These are phyloP conservation scores for Curvularia spicifera DNA, from an alignment of 2,329 filamentous ascomycete genomes.

Conservation along the genomic window DNA sequence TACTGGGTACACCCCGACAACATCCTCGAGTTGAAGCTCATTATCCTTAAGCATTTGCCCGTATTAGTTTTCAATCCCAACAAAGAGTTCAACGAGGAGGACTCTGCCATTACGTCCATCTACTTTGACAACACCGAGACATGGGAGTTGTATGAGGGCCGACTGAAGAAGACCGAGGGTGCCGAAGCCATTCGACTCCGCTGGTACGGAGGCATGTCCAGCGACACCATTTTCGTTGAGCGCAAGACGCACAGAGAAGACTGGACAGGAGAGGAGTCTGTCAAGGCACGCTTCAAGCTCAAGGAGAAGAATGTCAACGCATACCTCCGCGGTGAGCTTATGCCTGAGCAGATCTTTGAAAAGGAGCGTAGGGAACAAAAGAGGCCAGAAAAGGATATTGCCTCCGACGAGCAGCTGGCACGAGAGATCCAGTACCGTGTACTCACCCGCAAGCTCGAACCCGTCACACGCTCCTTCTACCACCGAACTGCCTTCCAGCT, in stretches of 20 bases:
- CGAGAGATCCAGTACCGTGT: slow-evolving; percentile 93
- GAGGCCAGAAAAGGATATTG: slow-evolving; percentile 89
- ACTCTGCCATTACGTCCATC: slow-evolving; percentile 96
- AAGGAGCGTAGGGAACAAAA: slow-evolving; percentile 96
- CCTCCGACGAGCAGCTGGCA: slow-evolving; percentile 86
- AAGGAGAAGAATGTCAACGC: slow-evolving; percentile 98
- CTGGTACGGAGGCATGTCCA: slow-evolving; percentile 98
- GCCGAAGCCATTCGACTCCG: slow-evolving; percentile 94
- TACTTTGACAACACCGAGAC: slow-evolving; percentile 96
- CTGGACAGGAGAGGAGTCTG: slow-evolving; percentile 98
- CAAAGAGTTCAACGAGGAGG: slow-evolving; percentile 91
- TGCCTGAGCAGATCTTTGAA: slow-evolving; percentile 88
- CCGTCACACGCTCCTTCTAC: slow-evolving; percentile 95
- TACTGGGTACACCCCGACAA: slow-evolving; percentile 99
- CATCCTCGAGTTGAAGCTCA: slow-evolving; percentile 96
- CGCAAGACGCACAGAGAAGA: slow-evolving; percentile 98
- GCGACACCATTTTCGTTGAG: slow-evolving; percentile 94
- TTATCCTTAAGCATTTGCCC: slow-evolving; percentile 95
- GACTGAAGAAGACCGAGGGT: slow-evolving; percentile 96
- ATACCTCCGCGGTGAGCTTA: slow-evolving; percentile 82
- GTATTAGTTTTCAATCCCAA: slow-evolving; percentile 96
- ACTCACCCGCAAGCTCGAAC: slow-evolving; percentile 82
- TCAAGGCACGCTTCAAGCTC: slow-evolving; percentile 92
- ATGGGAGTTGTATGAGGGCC: slow-evolving; percentile 93
- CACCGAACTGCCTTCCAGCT: slow-evolving; percentile 98